A percentile compares a stretch with the other conserved stretches of the same genome.
Evolutionary conservation across 2,329 filamentous ascomycete genomes (phyloP).

Genomic region (Stylonectria norvegica): DNA sequence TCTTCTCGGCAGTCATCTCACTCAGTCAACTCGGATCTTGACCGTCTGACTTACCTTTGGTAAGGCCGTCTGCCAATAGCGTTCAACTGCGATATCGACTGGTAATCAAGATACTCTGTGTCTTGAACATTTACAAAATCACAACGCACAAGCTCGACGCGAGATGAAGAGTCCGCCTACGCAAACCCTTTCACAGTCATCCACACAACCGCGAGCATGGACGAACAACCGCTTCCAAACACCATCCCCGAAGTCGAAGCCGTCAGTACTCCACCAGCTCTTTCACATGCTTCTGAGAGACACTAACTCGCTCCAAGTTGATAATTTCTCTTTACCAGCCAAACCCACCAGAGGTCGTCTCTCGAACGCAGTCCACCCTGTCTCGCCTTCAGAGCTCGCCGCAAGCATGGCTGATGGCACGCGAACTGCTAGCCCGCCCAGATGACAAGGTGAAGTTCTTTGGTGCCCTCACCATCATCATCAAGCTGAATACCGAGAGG

Average conservation of each 20-base stretch:
- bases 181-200: no score
- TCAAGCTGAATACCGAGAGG: constrained; percentile 93
- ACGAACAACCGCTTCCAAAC: constrained; percentile 14
- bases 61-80: no score
- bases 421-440: constrained; percentile 65
- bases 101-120: no score
- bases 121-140: no score
- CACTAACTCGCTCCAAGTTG: constrained; percentile 33
- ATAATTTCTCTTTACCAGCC: constrained; percentile 54
- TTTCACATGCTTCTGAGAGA: background rate
- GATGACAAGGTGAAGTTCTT: constrained; percentile 84
- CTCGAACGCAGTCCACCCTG: constrained; percentile 65
- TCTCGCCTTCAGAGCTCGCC: constrained; percentile 75
- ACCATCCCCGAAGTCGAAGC: constrained; percentile 18
- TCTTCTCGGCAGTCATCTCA: no score
- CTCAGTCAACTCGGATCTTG: no score
- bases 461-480: constrained; percentile 84
- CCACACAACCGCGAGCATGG: constrained; percentile 9
- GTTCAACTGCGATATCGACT: no score
- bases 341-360: constrained; percentile 45
- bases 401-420: constrained; percentile 81
- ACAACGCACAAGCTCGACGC: no score
- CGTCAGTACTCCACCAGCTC: constrained; percentile 8
- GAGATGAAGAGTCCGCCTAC: no score
- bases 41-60: no score